Evolutionary conservation across 2,329 filamentous ascomycete genomes (phyloP), one percentile per base, ranked within the genome.

Genomic region (Venturia oleaginea): DNA sequence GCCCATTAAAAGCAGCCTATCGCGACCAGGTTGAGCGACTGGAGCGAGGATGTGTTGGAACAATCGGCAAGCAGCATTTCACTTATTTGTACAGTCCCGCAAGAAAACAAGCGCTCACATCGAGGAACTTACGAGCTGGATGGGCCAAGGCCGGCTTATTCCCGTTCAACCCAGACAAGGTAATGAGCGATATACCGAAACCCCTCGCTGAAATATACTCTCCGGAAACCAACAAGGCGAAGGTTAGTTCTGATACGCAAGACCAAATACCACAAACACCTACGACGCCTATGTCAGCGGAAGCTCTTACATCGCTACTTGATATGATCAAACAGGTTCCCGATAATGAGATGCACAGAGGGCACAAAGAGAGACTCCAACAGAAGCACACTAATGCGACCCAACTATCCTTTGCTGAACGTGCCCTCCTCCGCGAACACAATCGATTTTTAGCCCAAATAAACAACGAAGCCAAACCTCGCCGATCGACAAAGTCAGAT

Each of bases 241-340:
- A 8, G 15, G 40, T 59, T 4, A 61, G 30, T 32, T 32, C 43
- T 40, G 34, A 34, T 63, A 40, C 61, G 40, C 64, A 64, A 55
- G 60, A 54, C 34, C 38, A 63, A 54, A 38, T 43, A 63, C 64
- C 34, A 10, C 38, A 63, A 27, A 65, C 64, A 6, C 54, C 55
- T 37, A 71, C 70, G 11, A 73, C 71, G 19, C 72, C 69, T 8
- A 69, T 63, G 13, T 74, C 67, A 1, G 70, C 68, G n/a, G 59
- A 30, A 13, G 59, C 6, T 61, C 38, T 37, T 19, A 38, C n/a
- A 10, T 5, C 59, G 22, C 22, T 61, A 40, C 15, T 6, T 4
- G 32, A 42, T 67, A 61, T 59, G 63, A n/a, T 66, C 24, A 63
- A 69, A 60, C 46, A 69, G 65, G 67, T 68, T 66, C 63, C 65